Percentiles rank a stretch among this genome's conserved stretches.
Evolutionary conservation across 208 protist genomes (phyloP).

Genomic region (Spongospora subterranea): DNA sequence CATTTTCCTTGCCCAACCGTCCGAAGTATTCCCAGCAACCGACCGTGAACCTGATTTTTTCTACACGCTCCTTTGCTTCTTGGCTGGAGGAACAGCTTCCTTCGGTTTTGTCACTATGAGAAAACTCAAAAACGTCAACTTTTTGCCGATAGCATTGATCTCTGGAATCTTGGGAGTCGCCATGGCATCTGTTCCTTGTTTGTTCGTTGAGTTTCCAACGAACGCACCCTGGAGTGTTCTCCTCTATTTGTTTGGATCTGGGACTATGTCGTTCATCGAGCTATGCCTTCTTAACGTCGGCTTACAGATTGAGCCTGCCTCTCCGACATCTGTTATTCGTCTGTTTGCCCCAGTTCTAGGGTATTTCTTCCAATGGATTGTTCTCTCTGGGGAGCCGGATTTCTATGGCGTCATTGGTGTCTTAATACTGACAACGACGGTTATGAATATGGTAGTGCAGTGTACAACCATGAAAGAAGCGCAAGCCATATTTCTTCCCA

Average conservation of each 20-base stretch:
- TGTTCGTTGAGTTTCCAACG: neutral
- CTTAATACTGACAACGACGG: neutral
- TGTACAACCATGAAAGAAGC: neutral
- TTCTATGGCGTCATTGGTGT: neutral
- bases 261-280: constrained; percentile 21
- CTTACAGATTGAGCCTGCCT: constrained; percentile 1
- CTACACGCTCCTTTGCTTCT: constrained; percentile 11
- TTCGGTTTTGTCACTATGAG: neutral
- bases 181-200: neutral
- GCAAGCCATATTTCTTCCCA: neutral
- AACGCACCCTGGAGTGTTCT: neutral
- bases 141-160: neutral
- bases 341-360: constrained; percentile 15
- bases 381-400: neutral
- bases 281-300: constrained; percentile 45
- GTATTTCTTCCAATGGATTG: neutral
- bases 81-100: neutral
- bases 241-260: neutral
- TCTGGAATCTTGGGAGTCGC: neutral
- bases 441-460: neutral
- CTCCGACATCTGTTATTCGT: neutral
- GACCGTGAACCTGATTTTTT: neutral
- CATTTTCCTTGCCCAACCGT: neutral
- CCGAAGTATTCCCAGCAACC: neutral
- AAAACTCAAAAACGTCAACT: neutral